Base-by-base conservation (phyloP, 2,329 filamentous ascomycete genomes). In the Akanthomyces uredinophilus region DNA sequence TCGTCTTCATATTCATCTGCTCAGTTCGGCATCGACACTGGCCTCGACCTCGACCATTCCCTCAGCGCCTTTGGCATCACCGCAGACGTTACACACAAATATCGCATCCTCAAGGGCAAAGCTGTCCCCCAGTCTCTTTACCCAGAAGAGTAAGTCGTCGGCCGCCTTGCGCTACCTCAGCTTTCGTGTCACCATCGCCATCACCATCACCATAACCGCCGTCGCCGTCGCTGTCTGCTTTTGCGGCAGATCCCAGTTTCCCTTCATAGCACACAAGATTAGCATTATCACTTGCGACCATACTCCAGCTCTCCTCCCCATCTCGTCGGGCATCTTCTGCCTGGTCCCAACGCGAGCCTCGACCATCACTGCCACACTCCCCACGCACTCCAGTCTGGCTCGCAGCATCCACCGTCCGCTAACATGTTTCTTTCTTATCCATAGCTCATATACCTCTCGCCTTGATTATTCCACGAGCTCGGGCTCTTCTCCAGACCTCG, bases 31-130 rank as follows among this genome's bases (percentile, higher is more conserved):
- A 32, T 58, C 29, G 47, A 24, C 41, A 63, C 51, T 57, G 63
- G 54, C 20, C 61, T 63, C 58, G 54, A 63, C 27, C 66, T 70
- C 55, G 69, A 69, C 51, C 67, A 66, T 59, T 67, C 70, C 47
- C 67, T 73, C 52, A 68, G 70, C 67, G 68, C 68, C 27, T 68
- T 74, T 29, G 68, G 68, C 53, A 68, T 70, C 56, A 66, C 66
- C 59, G 47, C 58, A 60, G 67, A 69, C 66, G 66, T 64, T 37
- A 68, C 71, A 37, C 65, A 66, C 64, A 68, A 65, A 37, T 73
- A 70, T 67, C 71, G 73, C 59, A 68, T 73, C 50, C 69, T 70
- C 46, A 64, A 68, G 56, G 73, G 72, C 53, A 74, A 71, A 63
- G 68, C 72, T 20, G 72, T 74, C 56, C 71, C 69, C 44, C 69